Base-by-base conservation (phyloP, 23 red algal species). In the Gracilaria gracilis region DNA sequence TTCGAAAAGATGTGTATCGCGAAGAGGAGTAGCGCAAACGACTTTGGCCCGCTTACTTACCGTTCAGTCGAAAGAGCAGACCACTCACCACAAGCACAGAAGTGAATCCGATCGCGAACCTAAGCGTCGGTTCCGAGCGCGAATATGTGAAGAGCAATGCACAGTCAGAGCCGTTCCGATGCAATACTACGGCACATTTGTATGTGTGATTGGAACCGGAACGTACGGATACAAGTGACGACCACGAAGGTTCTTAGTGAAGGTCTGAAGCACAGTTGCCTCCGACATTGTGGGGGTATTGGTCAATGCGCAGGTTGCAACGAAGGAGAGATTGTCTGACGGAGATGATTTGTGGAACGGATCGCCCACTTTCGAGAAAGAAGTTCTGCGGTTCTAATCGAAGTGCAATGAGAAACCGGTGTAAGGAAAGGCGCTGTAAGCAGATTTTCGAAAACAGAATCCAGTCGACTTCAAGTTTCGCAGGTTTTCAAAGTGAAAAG, bases 141-240 rank as follows among this genome's bases (percentile, higher is more conserved):
- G 32, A 37, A 38, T 29, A 38, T 37, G 33, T 69, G 64, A 69
- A 37, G 13, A 69, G 59, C 64, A 19, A 69, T 36, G n/a, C n/a
- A 69, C 31, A 69, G 64, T 69, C 64, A 69, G 64, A 31, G 27
- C 32, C 64, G n/a, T 24, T 37, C 13, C 16, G 15, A 36, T 28
- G 16, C 4, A 14, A 7, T 69, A 4, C 20, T 69, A 1, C 16
- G 11, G 11, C 31, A 0, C 15, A 28, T 20, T 36, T 4, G 27
- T 37, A 20, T 8, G 23, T 12, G 32, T 14, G 64, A 69, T 37
- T 23, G 34, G 46, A 11, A 1, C 46, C 23, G 40, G 0, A 50
- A 85, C 81, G 20, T 70, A 85, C 81, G 81, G 81, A 71, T 85
- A 85, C 81, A 85, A 48, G 42, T 85, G 81, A 42, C 81, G 81